phyloP scores from a whole-genome alignment of 768 basidiomycete species.

The Lactarius quietus region DNA sequence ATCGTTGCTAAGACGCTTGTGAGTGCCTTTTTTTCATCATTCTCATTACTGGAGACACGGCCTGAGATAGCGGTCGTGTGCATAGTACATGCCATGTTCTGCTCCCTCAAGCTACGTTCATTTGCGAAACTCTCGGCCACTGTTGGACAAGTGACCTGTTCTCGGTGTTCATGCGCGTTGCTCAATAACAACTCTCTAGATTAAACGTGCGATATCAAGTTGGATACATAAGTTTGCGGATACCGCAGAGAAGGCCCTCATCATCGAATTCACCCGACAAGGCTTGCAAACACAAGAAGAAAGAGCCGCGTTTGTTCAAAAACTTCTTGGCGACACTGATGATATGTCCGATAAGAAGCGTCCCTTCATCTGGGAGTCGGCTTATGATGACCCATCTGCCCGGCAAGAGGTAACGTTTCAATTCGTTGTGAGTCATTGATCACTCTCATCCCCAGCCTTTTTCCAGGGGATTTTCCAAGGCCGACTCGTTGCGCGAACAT shows the following conservation, averaged over 20 bases:
- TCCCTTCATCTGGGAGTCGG: neutral
- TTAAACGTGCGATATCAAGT: neutral
- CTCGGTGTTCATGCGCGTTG: too few relatives aligned
- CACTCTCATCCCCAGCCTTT: neutral
- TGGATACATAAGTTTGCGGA: neutral
- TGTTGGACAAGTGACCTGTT: too few relatives aligned
- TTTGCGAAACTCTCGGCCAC: neutral
- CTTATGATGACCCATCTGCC: neutral
- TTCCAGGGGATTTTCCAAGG: neutral
- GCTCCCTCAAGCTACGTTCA: too few relatives aligned
- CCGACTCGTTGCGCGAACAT: neutral
- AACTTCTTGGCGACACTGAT: neutral
- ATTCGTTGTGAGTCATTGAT: neutral
- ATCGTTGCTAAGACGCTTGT: neutral
- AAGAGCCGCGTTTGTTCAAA: neutral
- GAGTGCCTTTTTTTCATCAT: neutral
- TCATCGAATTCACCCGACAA: neutral
- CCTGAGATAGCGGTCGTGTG: too few relatives aligned
- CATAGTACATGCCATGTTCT: too few relatives aligned
- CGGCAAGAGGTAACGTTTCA: neutral
- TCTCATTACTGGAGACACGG: too few relatives aligned
- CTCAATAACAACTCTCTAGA: neutral
- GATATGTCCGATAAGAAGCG: neutral
- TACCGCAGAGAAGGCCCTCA: neutral
- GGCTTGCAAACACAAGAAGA: neutral